Percentiles rank a stretch among this genome's conserved stretches.
phyloP scores from a whole-genome alignment of 2,329 filamentous ascomycete genomes.

The Alternaria ethzedia region DNA sequence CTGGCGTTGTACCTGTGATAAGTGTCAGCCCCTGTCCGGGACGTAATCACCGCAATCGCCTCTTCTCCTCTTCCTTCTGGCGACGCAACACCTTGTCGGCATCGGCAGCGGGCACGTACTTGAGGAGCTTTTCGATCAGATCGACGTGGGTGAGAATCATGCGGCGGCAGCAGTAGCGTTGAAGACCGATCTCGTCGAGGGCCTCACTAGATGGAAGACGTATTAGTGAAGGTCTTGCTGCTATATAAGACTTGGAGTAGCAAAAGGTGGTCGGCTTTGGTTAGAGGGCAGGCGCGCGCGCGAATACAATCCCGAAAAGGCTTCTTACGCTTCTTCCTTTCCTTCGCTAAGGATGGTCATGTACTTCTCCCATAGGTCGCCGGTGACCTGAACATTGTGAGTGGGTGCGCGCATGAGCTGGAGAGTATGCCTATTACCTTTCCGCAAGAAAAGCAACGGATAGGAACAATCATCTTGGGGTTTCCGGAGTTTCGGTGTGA shows the following conservation, averaged over 20 bases:
- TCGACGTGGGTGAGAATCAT: constrained; percentile 99
- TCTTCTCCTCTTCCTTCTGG: neutral
- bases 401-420: constrained; percentile 23
- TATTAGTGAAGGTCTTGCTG: constrained; percentile 13
- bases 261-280: neutral
- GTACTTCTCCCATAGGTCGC: constrained; percentile 97
- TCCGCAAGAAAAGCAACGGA: constrained; percentile 98
- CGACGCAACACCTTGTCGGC: constrained; percentile 4
- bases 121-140: constrained; percentile 93
- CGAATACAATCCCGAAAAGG: neutral
- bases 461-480: constrained; percentile 91
- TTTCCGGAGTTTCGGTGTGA: neutral
- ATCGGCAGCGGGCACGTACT: constrained; percentile 42
- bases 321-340: constrained; percentile 43
- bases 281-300: neutral
- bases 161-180: constrained; percentile 96
- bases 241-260: neutral
- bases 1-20: constrained; percentile 43
- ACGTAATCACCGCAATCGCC: constrained; percentile 2
- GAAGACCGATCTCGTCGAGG: constrained; percentile 92
- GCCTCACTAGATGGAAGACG: constrained; percentile 70
- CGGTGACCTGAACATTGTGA: constrained; percentile 74
- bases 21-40: constrained; percentile 31
- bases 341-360: constrained; percentile 81
- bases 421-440: constrained; percentile 68